A percentile compares a stretch with the other conserved stretches of the same genome.
These are phyloP conservation scores for Blastobotrys petasosporus DNA, from an alignment of 1,139 yeast genomes.

Conservation along the genomic window DNA sequence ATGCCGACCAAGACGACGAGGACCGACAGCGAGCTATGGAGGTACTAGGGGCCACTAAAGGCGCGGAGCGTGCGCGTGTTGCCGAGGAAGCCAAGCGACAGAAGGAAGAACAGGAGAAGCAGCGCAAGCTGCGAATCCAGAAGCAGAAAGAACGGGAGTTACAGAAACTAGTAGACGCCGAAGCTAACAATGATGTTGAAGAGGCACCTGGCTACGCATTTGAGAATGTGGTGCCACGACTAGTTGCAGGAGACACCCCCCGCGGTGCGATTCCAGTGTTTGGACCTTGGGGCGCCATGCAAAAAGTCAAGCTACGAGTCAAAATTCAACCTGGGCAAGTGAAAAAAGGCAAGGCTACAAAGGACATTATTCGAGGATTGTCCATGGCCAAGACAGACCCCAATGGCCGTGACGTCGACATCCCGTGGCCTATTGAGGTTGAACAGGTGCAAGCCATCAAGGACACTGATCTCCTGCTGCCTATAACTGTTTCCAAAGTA, in stretches of 20 bases:
- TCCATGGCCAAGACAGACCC: conserved; percentile 51
- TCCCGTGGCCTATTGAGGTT: conserved; percentile 70
- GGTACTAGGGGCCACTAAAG: conserved; percentile 76
- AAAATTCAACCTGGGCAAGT: conserved; percentile 82
- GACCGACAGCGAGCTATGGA: conserved; percentile 71
- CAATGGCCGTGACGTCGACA: conserved; percentile 42
- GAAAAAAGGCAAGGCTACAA: conserved; percentile 82
- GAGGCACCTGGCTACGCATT: conserved; percentile 27
- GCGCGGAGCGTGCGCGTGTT: conserved; percentile 42
- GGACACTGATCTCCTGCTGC: conserved; percentile 47
- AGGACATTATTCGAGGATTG: conserved; percentile 60
- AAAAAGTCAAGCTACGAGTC: conserved; percentile 71
- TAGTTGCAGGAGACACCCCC: conserved; percentile 36
- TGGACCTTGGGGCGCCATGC: conserved; percentile 86
- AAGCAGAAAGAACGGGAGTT: conserved; percentile 47
- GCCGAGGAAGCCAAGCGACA: conserved; percentile 29
- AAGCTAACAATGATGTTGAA: conserved; percentile 31
- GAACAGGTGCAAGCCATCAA: conserved; percentile 53
- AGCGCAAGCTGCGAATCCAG: conserved; percentile 34
- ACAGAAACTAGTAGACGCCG: conserved; percentile 33
- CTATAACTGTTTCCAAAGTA: conserved; percentile 46
- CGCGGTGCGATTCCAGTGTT: conserved; percentile 75
- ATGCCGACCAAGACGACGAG: conserved; percentile 88
- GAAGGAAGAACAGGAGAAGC: conserved; percentile 32
- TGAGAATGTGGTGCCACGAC: conserved; percentile 34